Evolutionary conservation across 345 rosid genomes (phyloP).

Genomic region (Populus pruinosa): DNA sequence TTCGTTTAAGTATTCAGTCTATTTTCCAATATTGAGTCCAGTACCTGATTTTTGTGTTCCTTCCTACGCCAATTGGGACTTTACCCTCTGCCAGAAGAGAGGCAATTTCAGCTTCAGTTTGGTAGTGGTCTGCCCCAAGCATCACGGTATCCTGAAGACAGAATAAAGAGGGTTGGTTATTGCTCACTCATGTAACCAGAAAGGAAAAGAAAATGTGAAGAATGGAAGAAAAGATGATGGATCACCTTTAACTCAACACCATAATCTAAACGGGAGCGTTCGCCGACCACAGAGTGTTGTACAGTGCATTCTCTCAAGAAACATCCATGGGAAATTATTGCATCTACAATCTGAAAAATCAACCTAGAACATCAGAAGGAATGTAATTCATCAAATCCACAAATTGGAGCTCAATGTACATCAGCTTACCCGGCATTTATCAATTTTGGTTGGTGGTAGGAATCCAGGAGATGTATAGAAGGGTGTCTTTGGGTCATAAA

Average conservation of each 20-base stretch:
- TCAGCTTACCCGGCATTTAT: constrained; percentile 63
- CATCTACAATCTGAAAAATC: constrained; percentile 61
- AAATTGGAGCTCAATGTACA: neutral
- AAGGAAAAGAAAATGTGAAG: neutral
- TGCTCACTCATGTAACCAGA: neutral
- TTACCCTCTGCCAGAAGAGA: constrained; percentile 78
- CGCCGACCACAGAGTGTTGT: constrained; percentile 81
- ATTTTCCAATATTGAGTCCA: neutral
- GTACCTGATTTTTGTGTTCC: constrained; percentile 76
- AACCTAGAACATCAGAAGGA: constrained; percentile 14
- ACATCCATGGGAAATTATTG: constrained; percentile 93
- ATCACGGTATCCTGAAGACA: constrained; percentile 69
- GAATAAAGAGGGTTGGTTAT: neutral
- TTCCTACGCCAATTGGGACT: constrained; percentile 83
- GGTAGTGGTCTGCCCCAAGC: constrained; percentile 91
- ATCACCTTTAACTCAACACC: constrained; percentile 87
- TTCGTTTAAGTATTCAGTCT: neutral
- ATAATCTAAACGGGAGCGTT: constrained; percentile 79
- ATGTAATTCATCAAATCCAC: constrained; percentile 8
- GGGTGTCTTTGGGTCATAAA: constrained; percentile 84
- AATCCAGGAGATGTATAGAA: constrained; percentile 91
- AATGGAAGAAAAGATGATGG: neutral
- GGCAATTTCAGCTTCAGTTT: constrained; percentile 89
- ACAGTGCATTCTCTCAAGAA: constrained; percentile 78
- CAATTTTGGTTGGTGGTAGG: constrained; percentile 84